Evolutionary conservation across 768 basidiomycete genomes (phyloP).

Genomic region (Psilocybe azurescens): DNA sequence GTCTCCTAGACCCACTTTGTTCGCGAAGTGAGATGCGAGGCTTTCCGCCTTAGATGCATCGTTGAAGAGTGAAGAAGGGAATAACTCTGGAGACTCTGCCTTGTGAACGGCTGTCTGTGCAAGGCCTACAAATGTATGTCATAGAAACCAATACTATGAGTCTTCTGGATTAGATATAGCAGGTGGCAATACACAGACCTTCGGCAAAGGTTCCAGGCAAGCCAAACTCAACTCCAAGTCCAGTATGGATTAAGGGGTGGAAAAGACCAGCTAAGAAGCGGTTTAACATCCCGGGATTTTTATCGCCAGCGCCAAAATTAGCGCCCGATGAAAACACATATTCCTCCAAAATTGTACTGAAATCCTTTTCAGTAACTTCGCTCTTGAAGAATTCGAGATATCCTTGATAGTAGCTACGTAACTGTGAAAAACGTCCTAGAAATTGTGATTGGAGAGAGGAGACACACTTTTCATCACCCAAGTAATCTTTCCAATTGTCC

Average conservation of each 20-base stretch:
- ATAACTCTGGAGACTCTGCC: background rate
- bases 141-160: background rate
- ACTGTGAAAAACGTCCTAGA: background rate
- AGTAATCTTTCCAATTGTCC: conserved; percentile 56
- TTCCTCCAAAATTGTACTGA: conserved; percentile 53
- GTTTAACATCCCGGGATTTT: conserved; percentile 60
- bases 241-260: conserved; percentile 70
- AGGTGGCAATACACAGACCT: conserved; percentile 42
- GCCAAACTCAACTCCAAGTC: conserved; percentile 66
- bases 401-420: conserved; percentile 20
- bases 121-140: conserved; percentile 52
- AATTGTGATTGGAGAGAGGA: background rate
- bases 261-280: conserved; percentile 61
- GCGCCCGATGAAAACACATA: conserved; percentile 60
- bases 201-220: conserved; percentile 65
- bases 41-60: background rate
- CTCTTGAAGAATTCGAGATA: conserved; percentile 63
- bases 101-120: conserved; percentile 58
- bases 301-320: conserved; percentile 44
- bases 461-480: conserved; percentile 60
- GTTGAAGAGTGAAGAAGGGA: conserved; percentile 29
- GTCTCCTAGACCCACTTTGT: background rate
- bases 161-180: background rate
- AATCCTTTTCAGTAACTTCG: conserved; percentile 44
- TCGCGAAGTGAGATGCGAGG: background rate